These are phyloP conservation scores for Onygenales sp. DNA, from an alignment of 2,329 filamentous ascomycete species.

Conservation along the genomic window DNA sequence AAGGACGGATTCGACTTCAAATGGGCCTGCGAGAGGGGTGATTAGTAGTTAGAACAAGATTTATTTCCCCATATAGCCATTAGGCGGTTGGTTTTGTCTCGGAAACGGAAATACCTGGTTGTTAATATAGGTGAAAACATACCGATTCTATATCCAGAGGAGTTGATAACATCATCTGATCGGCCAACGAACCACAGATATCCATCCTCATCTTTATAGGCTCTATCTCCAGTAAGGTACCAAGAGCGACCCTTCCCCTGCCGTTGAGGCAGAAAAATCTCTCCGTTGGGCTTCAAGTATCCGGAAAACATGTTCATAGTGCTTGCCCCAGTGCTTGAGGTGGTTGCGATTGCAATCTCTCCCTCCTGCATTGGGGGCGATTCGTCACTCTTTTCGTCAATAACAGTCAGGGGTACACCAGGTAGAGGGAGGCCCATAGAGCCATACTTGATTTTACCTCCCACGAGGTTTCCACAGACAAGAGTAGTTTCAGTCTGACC, in stretches of 20 bases:
- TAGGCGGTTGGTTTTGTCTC: too few species aligned
- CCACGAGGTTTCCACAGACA: slow-evolving; percentile 30
- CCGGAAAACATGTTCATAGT: slow-evolving; percentile 9
- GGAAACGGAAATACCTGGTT: too few species aligned
- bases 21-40: slow-evolving; percentile 20
- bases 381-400: slow-evolving; percentile 23
- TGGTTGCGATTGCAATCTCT: slow-evolving; percentile 25
- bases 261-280: slow-evolving; percentile 4
- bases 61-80: neutral
- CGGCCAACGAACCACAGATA: slow-evolving; percentile 29
- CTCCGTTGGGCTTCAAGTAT: slow-evolving; percentile 5
- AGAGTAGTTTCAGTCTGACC: slow-evolving; percentile 34
- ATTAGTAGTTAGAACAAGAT: neutral
- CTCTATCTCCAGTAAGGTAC: slow-evolving; percentile 31
- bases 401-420: slow-evolving; percentile 25
- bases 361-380: slow-evolving; percentile 22
- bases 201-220: slow-evolving; percentile 22
- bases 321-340: slow-evolving; percentile 3
- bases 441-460: slow-evolving; percentile 24
- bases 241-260: slow-evolving; percentile 11
- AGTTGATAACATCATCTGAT: slow-evolving; percentile 32
- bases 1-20: slow-evolving; percentile 34
- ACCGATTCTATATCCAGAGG: slow-evolving; percentile 28
- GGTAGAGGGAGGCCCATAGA: slow-evolving; percentile 33
- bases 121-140: neutral